A percentile compares a stretch with the other conserved stretches of the same genome.
Conservation (phyloP, 768 basidiomycete species). For the Amanita exitialis region DNA sequence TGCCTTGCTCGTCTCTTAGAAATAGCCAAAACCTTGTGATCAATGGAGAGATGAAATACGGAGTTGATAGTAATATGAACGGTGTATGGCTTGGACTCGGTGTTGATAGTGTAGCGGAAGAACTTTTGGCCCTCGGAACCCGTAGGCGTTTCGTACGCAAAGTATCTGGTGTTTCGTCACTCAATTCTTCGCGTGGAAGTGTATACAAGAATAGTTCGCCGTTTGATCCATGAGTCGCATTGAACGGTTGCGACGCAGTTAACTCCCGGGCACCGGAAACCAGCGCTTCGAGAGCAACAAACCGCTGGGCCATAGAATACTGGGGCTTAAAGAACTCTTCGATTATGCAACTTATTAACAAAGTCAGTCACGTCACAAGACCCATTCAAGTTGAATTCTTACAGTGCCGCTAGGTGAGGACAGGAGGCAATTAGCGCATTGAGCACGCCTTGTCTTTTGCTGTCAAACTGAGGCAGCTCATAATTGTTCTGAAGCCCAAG, state of each 20-base stretch:
- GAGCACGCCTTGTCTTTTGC: conserved; percentile 64
- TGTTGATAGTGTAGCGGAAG: conserved; percentile 9
- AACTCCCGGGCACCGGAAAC: conserved; percentile 83
- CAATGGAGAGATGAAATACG: conserved; percentile 82
- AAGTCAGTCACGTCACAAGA: not conserved
- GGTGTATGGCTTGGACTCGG: not conserved
- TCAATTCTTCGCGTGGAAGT: not conserved
- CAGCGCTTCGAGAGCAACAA: conserved; percentile 76
- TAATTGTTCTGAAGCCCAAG: conserved; percentile 75
- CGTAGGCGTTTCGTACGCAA: conserved; percentile 34
- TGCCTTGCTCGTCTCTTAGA: conserved; percentile 72
- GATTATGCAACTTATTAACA: conserved; percentile 51
- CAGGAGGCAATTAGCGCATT: conserved; percentile 74
- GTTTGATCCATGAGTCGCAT: conserved; percentile 41
- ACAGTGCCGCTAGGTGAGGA: conserved; percentile 77
- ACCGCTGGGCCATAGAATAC: conserved; percentile 82
- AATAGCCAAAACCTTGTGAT: conserved; percentile 95
- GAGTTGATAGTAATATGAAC: conserved; percentile 71
- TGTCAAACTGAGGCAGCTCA: conserved; percentile 71
- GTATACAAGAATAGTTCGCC: conserved; percentile 51
- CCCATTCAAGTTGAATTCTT: conserved; percentile 23
- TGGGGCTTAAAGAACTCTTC: conserved; percentile 94
- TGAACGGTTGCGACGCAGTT: conserved; percentile 17
- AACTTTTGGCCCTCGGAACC: conserved; percentile 35
- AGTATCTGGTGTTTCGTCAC: conserved; percentile 27